Evolutionary conservation across 2,329 filamentous ascomycete species (phyloP), one percentile per base, ranked within the genome.

Genomic region (Phoma sp.): DNA sequence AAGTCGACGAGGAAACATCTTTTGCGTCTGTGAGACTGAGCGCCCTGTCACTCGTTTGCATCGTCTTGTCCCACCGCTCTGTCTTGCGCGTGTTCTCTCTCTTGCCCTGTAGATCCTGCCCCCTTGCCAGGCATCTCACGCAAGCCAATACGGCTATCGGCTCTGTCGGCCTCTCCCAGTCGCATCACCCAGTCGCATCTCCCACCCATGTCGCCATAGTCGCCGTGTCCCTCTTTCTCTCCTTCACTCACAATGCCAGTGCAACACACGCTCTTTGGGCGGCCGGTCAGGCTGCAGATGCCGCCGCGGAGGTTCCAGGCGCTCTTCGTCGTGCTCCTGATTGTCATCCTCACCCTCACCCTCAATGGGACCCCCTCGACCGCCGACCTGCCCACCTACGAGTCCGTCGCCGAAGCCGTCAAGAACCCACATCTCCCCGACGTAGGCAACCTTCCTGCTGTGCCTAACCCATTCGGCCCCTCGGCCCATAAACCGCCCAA

Each of bases 401-500:
- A 73, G n/a, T 62, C 73, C 29, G 66, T 74, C 30, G 66, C 65
- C 50, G 74, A 67, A 47, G 73, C 63, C 62, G 76, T 67, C 63
- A 78, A 71, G 67, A 75, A 70, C 61, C 77, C 75, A 2, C 67
- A 77, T 26, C 61, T 77, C 4, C 72, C 68, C 60, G 14, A 56
- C 32, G 49, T 51, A 21, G 58, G 55, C 20, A 60, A 57, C 29
- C 59, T 74, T 33, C 67, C 74, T 34, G 63, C 68, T 7, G 62
- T 73, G 17, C 42, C 47, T 9, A 36, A 51, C 20, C 88, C 88
- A 62, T 93, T 93, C 73, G 83, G 84, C 33, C 83, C 84, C 33
- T 83, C 87, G 17, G 83, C 86, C 10, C 91, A 96, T 72, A 84
- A 86, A 15, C 86, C 87, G 9, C 91, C 95, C 71, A 84, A 87